Percentiles rank a stretch among this genome's conserved stretches.
These are phyloP conservation scores for Sphagnum magellanicum DNA, from an alignment of 228 moss, liverwort and hornwort species.

Conservation along the genomic window DNA sequence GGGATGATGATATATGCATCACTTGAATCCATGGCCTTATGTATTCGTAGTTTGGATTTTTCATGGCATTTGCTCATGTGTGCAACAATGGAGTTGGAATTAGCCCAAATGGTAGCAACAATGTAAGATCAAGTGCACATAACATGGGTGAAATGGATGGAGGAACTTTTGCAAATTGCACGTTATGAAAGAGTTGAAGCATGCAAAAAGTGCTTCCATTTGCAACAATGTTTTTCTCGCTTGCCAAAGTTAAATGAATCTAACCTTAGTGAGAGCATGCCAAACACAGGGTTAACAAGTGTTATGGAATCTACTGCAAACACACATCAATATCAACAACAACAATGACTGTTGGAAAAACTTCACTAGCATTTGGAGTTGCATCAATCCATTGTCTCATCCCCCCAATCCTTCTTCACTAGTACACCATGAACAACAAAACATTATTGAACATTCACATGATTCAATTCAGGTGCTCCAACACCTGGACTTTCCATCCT, in stretches of 20 bases:
- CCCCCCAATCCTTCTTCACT: conserved; percentile 15
- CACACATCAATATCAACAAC: conserved; percentile 50
- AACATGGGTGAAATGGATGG: conserved; percentile 70
- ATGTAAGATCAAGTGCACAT: conserved; percentile 62
- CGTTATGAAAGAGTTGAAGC: conserved; percentile 73
- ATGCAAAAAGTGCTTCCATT: conserved; percentile 49
- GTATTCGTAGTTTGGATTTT: conserved; percentile 31
- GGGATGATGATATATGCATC: too few species aligned
- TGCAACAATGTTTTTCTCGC: conserved; percentile 50
- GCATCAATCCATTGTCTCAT: conserved; percentile 36
- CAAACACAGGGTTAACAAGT: conserved; percentile 4
- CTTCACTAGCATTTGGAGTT: conserved; percentile 64
- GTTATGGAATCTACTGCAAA: conserved; percentile 20
- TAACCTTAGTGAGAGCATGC: conserved; percentile 14
- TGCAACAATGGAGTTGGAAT: conserved; percentile 63
- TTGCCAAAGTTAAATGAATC: conserved; percentile 57
- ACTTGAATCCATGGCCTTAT: too few species aligned
- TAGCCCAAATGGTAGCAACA: conserved; percentile 44
- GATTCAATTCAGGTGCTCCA: conserved; percentile 33
- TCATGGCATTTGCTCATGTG: conserved; percentile 52
- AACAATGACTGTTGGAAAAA: conserved; percentile 35
- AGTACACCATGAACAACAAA: conserved; percentile 46
- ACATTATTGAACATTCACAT: conserved; percentile 34
- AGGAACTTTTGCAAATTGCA: conserved; percentile 60
- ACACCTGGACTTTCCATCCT: conserved; percentile 30